Conservation (phyloP, 768 basidiomycete genomes). For the Termitomyces sp. region DNA sequence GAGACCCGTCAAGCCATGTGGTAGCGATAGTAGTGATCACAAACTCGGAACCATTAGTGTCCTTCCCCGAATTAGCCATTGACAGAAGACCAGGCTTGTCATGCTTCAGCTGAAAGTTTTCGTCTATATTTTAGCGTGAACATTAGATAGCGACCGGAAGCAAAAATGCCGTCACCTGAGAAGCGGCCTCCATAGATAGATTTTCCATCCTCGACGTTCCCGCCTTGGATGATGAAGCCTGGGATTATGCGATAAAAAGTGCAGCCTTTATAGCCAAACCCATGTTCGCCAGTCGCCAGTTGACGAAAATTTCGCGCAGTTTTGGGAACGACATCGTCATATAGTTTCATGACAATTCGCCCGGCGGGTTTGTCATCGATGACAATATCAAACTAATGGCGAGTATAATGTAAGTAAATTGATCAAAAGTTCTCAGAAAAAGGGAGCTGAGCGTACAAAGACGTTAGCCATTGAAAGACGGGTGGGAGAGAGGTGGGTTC, state of each 20-base stretch:
- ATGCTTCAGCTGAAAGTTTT: conserved; percentile 79
- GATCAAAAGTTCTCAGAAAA: not conserved
- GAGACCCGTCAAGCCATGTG: conserved; percentile 52
- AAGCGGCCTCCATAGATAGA: conserved; percentile 86
- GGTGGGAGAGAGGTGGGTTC: not conserved
- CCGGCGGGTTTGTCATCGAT: conserved; percentile 60
- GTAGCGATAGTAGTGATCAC: conserved; percentile 75
- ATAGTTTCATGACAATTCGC: conserved; percentile 79
- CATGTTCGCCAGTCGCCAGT: conserved; percentile 61
- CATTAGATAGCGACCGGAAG: conserved; percentile 24
- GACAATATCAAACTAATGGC: conserved; percentile 55
- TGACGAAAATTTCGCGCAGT: conserved; percentile 81
- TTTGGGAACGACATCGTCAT: conserved; percentile 77
- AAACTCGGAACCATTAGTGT: conserved; percentile 83
- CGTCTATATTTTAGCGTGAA: conserved; percentile 44
- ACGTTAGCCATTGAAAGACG: conserved; percentile 17
- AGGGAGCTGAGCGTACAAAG: conserved; percentile 12
- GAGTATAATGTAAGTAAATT: not conserved
- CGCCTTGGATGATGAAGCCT: conserved; percentile 81
- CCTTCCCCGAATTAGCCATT: conserved; percentile 82
- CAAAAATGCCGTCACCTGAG: conserved; percentile 41
- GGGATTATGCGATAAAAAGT: conserved; percentile 74
- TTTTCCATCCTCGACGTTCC: conserved; percentile 80
- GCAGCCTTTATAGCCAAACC: conserved; percentile 69
- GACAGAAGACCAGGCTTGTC: conserved; percentile 60